Evolutionary conservation across 352 stramenopile genomes (phyloP).

Genomic region (Globisporangium megalacanthum): DNA sequence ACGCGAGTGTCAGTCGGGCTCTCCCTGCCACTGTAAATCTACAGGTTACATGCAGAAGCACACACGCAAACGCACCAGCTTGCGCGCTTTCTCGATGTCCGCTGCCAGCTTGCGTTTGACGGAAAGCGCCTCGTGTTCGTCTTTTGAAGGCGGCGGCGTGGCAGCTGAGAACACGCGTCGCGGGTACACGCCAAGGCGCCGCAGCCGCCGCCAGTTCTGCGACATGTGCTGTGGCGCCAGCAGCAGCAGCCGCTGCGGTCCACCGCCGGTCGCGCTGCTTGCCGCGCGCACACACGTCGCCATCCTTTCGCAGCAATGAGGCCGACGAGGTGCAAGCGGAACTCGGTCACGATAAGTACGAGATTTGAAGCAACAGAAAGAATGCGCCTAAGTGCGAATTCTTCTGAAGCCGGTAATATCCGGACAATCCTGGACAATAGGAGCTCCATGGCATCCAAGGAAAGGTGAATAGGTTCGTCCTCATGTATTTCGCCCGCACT

Average conservation of each 20-base stretch:
- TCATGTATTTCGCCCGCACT: not conserved
- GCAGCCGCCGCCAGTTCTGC: slow-evolving; percentile 1
- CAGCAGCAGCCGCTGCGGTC: slow-evolving; percentile 3
- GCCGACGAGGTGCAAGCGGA: not conserved
- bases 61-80: slow-evolving; percentile 22
- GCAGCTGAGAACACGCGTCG: slow-evolving; percentile 5
- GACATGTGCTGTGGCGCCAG: not conserved
- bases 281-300: not conserved
- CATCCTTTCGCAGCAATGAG: not conserved
- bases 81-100: slow-evolving; percentile 44
- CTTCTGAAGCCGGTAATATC: no score
- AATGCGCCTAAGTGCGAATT: no score
- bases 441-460: no score
- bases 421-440: no score
- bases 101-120: slow-evolving; percentile 44
- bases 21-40: not conserved
- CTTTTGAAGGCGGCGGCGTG: not conserved
- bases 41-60: not conserved
- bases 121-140: slow-evolving; percentile 22
- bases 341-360: no score
- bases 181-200: slow-evolving; percentile 9
- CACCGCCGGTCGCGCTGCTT: not conserved
- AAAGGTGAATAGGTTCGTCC: no score
- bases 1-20: not conserved
- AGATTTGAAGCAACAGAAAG: no score